Conservation (phyloP, 495 filamentous ascomycete species). For the Pseudevernia furfuracea region DNA sequence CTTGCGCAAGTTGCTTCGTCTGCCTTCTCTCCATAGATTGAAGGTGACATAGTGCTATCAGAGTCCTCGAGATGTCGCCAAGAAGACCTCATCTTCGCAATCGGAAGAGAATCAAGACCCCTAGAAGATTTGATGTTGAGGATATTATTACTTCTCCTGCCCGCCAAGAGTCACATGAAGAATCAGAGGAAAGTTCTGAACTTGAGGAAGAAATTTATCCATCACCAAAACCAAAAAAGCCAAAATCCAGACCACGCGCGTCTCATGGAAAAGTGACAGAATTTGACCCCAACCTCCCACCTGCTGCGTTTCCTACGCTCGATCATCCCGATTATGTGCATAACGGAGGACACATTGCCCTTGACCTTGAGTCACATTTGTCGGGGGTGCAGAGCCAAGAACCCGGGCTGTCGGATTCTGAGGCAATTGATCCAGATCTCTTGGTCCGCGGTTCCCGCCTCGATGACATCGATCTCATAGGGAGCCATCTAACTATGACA, state of each 20-base stretch:
- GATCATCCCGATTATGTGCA: constrained; percentile 3
- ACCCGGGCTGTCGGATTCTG: neutral
- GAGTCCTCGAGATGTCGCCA: neutral
- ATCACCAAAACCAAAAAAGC: constrained; percentile 4
- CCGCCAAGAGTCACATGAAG: constrained; percentile 1
- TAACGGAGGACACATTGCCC: neutral
- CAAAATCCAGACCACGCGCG: neutral
- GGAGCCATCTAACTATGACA: neutral
- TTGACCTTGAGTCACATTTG: neutral
- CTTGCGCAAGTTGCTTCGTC: neutral
- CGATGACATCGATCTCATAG: neutral
- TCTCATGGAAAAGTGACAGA: constrained; percentile 22
- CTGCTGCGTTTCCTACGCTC: constrained; percentile 40
- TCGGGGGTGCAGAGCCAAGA: neutral
- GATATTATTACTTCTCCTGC: neutral
- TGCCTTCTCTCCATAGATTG: neutral
- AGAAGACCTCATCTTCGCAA: constrained; percentile 6
- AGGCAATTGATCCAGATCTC: neutral
- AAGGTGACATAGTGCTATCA: neutral
- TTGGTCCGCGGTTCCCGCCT: neutral
- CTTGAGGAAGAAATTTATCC: constrained; percentile 3
- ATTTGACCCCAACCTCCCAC: constrained; percentile 38
- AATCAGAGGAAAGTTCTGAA: neutral
- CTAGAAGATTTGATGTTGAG: constrained; percentile 11
- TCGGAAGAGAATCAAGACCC: constrained; percentile 10